Evolutionary conservation across 176 grass and related monocot genomes (phyloP).

Genomic region (Paspalum notatum): DNA sequence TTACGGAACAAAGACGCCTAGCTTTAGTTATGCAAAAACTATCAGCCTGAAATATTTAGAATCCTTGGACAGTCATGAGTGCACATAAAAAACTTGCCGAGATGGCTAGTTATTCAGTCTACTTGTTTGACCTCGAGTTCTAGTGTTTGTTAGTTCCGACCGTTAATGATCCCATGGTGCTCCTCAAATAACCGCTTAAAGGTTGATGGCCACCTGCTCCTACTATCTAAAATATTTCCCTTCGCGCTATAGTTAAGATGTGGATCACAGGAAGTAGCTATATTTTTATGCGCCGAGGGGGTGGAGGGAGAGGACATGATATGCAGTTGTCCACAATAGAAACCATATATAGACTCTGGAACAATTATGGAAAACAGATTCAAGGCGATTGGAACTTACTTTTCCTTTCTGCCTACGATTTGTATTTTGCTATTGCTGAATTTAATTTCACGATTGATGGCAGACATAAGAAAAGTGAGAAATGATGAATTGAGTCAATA

Average conservation of each 20-base stretch:
- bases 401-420: neutral
- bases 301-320: neutral
- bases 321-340: neutral
- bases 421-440: neutral
- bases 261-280: neutral
- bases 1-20: neutral
- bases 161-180: neutral
- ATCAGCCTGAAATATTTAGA: neutral
- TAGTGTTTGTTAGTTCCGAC: neutral
- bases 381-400: neutral
- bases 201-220: neutral
- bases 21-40: too few relatives aligned
- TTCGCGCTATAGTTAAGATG: neutral
- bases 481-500: constrained; percentile 4
- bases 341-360: neutral
- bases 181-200: neutral
- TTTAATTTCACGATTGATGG: neutral
- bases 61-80: neutral
- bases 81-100: neutral
- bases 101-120: neutral
- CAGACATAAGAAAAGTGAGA: constrained; percentile 4
- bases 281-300: neutral
- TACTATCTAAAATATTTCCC: neutral
- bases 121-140: neutral
- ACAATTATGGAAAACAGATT: neutral